A percentile compares a stretch with the other conserved stretches of the same genome.
Evolutionary conservation across 2,329 filamentous ascomycete species (phyloP).

Genomic region (Venturia carpophila): DNA sequence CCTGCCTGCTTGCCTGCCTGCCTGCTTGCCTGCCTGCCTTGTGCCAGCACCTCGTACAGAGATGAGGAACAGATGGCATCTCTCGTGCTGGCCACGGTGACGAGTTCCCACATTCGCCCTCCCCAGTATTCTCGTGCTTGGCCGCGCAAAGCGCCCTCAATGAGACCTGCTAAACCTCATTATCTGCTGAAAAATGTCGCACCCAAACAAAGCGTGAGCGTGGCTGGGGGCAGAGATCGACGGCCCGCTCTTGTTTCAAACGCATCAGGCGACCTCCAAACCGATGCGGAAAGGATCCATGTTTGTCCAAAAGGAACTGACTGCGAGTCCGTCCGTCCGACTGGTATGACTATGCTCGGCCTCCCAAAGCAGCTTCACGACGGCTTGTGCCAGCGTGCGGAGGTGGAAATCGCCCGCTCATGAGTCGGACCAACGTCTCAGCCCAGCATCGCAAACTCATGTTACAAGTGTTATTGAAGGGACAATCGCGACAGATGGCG

Average conservation of each 20-base stretch:
- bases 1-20: too few relatives aligned
- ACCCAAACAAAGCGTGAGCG: not conserved
- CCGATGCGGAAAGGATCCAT: not conserved
- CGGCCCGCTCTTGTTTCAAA: conserved; percentile 12
- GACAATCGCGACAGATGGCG: too few relatives aligned
- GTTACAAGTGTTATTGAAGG: not conserved
- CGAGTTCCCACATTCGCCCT: too few relatives aligned
- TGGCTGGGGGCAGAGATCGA: not conserved
- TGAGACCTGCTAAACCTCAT: not conserved
- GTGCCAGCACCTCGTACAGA: conserved; percentile 1
- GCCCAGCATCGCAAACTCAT: not conserved
- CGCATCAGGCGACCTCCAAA: conserved; percentile 1
- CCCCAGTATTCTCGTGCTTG: too few relatives aligned
- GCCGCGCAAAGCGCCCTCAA: too few relatives aligned
- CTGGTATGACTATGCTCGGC: conserved; percentile 1
- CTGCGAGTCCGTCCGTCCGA: not conserved
- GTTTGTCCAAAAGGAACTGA: not conserved
- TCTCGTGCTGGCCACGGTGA: too few relatives aligned
- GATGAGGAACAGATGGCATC: not conserved
- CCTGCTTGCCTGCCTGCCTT: too few relatives aligned
- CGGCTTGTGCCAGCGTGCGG: not conserved
- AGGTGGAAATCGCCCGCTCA: not conserved
- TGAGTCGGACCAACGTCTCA: not conserved
- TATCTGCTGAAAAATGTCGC: not conserved
- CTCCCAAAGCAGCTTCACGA: not conserved